Conservation (phyloP, 2,329 filamentous ascomycete genomes). For the Ilyonectria robusta region DNA sequence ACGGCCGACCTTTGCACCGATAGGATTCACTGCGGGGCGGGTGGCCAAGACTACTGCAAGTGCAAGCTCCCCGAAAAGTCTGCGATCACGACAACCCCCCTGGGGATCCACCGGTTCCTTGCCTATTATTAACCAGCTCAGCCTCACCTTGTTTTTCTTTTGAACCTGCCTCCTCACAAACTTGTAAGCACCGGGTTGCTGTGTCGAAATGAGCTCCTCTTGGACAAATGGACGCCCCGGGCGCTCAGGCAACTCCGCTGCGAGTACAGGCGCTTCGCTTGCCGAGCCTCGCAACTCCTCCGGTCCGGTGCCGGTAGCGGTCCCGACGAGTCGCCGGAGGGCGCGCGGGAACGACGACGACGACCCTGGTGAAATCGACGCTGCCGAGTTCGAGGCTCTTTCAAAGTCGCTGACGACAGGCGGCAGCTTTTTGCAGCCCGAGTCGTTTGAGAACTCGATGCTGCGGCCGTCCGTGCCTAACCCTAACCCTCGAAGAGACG, state of each 20-base stretch:
- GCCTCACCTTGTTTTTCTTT: neutral
- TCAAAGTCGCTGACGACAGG: slow-evolving; percentile 58
- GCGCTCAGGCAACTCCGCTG: neutral
- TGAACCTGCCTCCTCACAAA: neutral
- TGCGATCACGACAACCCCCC: slow-evolving; percentile 44
- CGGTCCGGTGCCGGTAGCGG: slow-evolving; percentile 41
- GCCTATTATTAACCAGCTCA: slow-evolving; percentile 11
- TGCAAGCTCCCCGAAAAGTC: slow-evolving; percentile 35
- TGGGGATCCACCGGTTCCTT: neutral
- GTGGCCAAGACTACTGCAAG: slow-evolving; percentile 14
- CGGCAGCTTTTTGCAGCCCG: slow-evolving; percentile 58
- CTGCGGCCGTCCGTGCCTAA: slow-evolving; percentile 48
- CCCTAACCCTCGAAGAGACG: slow-evolving; percentile 36
- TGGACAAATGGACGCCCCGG: slow-evolving; percentile 22
- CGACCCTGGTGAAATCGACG: slow-evolving; percentile 35
- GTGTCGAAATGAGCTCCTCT: slow-evolving; percentile 8
- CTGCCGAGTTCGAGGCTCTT: slow-evolving; percentile 47
- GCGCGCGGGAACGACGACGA: slow-evolving; percentile 24
- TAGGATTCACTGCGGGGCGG: slow-evolving; percentile 36
- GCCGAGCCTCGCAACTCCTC: slow-evolving; percentile 9
- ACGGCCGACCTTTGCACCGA: slow-evolving; percentile 29
- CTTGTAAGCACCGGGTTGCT: neutral
- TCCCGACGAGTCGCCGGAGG: slow-evolving; percentile 32
- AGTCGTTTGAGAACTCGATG: slow-evolving; percentile 57
- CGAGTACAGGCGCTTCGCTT: neutral